Evolutionary conservation across 495 filamentous ascomycete genomes (phyloP).

Genomic region (Neurospora sp.): DNA sequence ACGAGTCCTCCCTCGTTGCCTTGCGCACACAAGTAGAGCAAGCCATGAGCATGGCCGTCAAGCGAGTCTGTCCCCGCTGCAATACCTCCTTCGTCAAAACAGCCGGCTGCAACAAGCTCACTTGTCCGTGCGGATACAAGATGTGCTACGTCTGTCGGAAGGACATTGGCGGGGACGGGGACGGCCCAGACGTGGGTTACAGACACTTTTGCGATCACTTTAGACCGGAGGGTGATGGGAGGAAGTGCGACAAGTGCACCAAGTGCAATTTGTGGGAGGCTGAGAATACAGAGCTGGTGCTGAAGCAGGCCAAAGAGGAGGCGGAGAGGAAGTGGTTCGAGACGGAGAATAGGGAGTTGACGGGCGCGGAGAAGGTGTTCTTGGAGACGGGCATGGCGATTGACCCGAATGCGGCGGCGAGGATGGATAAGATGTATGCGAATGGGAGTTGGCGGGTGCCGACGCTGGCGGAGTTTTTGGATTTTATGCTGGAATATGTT

Average conservation of each 20-base stretch:
- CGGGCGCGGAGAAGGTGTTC: conserved; percentile 37
- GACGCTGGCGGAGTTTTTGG: conserved; percentile 33
- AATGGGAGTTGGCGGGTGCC: conserved; percentile 22
- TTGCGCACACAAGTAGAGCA: conserved; percentile 81
- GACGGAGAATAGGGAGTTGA: conserved; percentile 47
- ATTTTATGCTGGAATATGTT: conserved; percentile 33
- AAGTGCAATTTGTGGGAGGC: conserved; percentile 83
- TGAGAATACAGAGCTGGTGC: conserved; percentile 74
- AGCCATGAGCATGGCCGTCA: conserved; percentile 85
- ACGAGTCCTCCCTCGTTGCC: conserved; percentile 72
- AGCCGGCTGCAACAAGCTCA: conserved; percentile 91
- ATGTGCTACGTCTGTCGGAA: conserved; percentile 92
- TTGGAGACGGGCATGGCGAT: conserved; percentile 32
- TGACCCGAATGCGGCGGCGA: conserved; percentile 9
- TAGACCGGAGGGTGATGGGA: conserved; percentile 57
- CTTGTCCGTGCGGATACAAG: conserved; percentile 92
- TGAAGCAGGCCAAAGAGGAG: conserved; percentile 62
- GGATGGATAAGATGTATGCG: conserved; percentile 18
- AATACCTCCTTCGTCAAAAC: conserved; percentile 84
- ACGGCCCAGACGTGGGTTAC: conserved; percentile 56
- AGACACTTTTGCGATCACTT: conserved; percentile 95
- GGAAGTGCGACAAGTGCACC: conserved; percentile 64
- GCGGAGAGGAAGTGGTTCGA: conserved; percentile 77
- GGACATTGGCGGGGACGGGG: conserved; percentile 41
- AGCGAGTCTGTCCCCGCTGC: conserved; percentile 89